Base-by-base conservation (phyloP, 805 yeast genomes). In the Schwanniomyces pseudopolymorphus region DNA sequence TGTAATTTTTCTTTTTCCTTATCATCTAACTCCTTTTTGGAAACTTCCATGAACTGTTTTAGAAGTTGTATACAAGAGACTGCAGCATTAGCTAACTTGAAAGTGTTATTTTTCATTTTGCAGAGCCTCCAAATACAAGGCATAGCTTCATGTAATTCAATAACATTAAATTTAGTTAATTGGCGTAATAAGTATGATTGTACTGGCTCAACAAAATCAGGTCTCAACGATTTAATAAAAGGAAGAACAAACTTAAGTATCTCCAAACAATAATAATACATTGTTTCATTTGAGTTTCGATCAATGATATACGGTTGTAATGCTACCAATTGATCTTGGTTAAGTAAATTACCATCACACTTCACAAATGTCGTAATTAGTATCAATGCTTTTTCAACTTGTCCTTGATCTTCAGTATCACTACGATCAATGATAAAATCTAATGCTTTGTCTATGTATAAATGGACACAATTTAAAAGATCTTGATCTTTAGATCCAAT, bases 121-220 rank as follows among this genome's bases (percentile, higher is more conserved):
- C 87, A 74, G 0, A 87, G 66, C 7, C 62, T 63, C 85, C 89
- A 83, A 3, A 81, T 64, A 46, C 88, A 74, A 1, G 90, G 89
- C 61, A 88, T 77, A 0, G 92, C 96, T 56, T 83, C 84, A n/a
- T 79, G 79, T 7, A 88, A 62, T 53, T 87, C 94, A 47, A 61
- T 70, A 0, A 75, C 72, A 43, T 74, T 78, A 64, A 84, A 78
- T 50, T 79, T 84, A 2, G 91, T 83, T 26, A 88, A 61, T 26
- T 79, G 67, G 27, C 69, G 69, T 50, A 87, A 58, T n/a, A 88
- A 55, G 2, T 79, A 70, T 0, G 70, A 56, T 57, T 81, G 84
- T 13, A 83, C 72, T 8, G 72, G 75, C 19, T 61, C 50, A 22
- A 81, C 55, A 54, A 83, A 85, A 2, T 69, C 73, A 0, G 78